Percentiles rank a stretch among this genome's conserved stretches.
These are phyloP conservation scores for Nicotiana obtusifolia DNA, from an alignment of 257 asterid genomes.

Conservation along the genomic window DNA sequence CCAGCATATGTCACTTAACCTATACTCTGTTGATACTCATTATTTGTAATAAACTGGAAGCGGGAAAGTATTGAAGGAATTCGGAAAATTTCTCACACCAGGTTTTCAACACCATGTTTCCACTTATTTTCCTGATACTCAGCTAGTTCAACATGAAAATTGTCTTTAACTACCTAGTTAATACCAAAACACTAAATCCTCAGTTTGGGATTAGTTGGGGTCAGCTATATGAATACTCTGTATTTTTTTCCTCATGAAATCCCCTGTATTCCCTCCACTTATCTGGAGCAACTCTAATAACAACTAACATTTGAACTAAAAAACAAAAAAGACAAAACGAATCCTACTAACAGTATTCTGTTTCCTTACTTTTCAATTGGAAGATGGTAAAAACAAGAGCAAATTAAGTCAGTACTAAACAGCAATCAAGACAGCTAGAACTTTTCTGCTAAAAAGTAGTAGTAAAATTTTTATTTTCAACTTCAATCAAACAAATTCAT, in stretches of 20 bases:
- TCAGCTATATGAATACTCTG: not conserved
- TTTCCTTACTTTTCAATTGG: not conserved
- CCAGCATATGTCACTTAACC: not conserved
- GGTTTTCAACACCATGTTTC: not conserved
- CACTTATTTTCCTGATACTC: not conserved
- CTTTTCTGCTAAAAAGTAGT: not conserved
- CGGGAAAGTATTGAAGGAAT: not conserved
- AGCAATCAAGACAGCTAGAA: not conserved
- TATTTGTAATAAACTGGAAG: not conserved
- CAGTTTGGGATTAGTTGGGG: not conserved
- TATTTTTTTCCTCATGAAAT: not conserved
- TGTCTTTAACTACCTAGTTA: not conserved
- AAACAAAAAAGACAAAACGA: no score
- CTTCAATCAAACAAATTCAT: not conserved
- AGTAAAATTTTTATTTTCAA: not conserved
- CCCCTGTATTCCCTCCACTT: not conserved
- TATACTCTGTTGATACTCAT: not conserved
- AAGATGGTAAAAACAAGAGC: not conserved
- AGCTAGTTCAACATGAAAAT: not conserved
- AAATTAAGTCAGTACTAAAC: not conserved
- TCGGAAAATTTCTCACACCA: not conserved
- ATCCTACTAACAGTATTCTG: not conserved
- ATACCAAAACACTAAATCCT: not conserved
- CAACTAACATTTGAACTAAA: not conserved
- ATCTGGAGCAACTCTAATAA: not conserved